These are phyloP conservation scores for Termitomyces sp. DNA, from an alignment of 768 basidiomycete genomes.

Conservation along the genomic window DNA sequence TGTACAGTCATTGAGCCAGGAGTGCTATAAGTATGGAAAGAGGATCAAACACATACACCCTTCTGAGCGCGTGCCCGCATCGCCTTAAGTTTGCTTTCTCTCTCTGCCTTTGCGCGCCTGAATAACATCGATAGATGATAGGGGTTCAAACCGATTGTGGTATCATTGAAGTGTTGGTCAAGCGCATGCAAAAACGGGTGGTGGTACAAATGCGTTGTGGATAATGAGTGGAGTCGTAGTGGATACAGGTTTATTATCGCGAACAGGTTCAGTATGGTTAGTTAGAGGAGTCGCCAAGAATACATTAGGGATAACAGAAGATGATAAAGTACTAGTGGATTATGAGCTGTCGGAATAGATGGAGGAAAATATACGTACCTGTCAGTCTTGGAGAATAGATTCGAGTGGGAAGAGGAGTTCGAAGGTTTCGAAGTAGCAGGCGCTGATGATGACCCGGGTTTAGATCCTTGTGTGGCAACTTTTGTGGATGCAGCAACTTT, in stretches of 20 bases:
- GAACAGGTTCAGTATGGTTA: conserved; percentile 3
- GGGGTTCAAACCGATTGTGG: background rate
- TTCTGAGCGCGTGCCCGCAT: conserved; percentile 72
- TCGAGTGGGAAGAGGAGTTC: conserved; percentile 14
- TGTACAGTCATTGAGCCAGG: conserved; percentile 15
- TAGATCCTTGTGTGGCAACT: conserved; percentile 14
- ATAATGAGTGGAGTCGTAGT: conserved; percentile 30
- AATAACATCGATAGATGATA: background rate
- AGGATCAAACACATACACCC: conserved; percentile 46
- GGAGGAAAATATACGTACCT: conserved; percentile 49
- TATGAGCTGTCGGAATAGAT: conserved; percentile 51
- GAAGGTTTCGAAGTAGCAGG: conserved; percentile 15
- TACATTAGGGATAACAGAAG: conserved; percentile 17
- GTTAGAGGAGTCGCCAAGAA: conserved; percentile 3
- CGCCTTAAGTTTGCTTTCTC: conserved; percentile 62
- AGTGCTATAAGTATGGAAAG: background rate
- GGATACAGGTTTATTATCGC: conserved; percentile 28
- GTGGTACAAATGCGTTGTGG: conserved; percentile 55
- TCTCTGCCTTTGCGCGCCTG: conserved; percentile 73
- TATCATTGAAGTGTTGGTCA: conserved; percentile 33
- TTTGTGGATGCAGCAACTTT: conserved; percentile 25
- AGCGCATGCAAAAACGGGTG: conserved; percentile 59
- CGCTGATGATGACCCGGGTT: conserved; percentile 12
- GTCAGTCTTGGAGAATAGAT: conserved; percentile 46
- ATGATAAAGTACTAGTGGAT: conserved; percentile 46